Percentiles rank a stretch among this genome's conserved stretches.
These are phyloP conservation scores for Beauveria medogensis DNA, from an alignment of 2,329 filamentous ascomycete genomes.

Conservation along the genomic window DNA sequence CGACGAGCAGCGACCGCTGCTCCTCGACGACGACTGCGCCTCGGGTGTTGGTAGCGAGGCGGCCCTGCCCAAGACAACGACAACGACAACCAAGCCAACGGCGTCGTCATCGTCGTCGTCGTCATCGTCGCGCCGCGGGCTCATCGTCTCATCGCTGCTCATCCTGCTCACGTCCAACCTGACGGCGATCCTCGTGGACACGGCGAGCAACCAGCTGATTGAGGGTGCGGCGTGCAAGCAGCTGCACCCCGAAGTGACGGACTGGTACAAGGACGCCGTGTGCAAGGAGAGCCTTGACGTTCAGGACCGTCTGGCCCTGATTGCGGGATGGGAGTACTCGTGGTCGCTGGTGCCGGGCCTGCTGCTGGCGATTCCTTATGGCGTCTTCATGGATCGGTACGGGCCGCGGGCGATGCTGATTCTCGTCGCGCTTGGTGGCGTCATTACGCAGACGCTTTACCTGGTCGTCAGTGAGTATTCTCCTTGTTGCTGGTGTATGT, in stretches of 20 bases:
- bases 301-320: constrained; percentile 1
- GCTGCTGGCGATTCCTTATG: constrained; percentile 4
- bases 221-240: constrained; percentile 9
- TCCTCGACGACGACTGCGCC: background rate
- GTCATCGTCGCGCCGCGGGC: background rate
- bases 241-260: background rate
- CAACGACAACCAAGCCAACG: too few relatives aligned
- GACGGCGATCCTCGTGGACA: background rate
- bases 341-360: background rate
- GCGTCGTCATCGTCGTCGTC: too few relatives aligned
- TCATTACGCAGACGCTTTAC: background rate
- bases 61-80: too few relatives aligned
- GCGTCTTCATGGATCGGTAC: background rate
- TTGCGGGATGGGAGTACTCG: background rate
- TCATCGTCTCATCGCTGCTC: background rate
- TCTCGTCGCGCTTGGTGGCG: background rate
- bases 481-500: too few relatives aligned
- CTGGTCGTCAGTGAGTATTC: background rate
- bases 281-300: constrained; percentile 8
- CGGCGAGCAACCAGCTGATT: constrained; percentile 1
- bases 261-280: background rate
- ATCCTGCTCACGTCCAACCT: background rate
- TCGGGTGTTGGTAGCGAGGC: too few relatives aligned
- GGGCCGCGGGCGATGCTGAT: background rate
- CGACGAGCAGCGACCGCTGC: background rate